Base-by-base conservation (phyloP, 1,284 basidiomycete genomes). In the Sphaerobolus stellatus region DNA sequence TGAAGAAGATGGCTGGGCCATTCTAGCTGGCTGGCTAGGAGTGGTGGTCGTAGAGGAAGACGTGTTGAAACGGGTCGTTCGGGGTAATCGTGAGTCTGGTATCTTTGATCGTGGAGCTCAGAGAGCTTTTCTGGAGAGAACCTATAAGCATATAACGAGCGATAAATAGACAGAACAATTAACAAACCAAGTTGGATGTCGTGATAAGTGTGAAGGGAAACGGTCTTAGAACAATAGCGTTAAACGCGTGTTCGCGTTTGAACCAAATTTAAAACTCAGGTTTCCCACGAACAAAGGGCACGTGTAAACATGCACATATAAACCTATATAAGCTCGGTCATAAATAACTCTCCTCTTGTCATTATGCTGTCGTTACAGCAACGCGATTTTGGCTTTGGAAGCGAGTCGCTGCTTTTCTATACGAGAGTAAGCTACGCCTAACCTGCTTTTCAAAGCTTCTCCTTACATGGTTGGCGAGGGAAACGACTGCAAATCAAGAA, bases 1-100 rank as follows among this genome's bases (percentile, higher is more conserved):
- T 41, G 88, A 90, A 25, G 88, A 90, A 27, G 88, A 89, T 56
- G 88, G 89, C 71, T 89, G 84, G 58, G 89, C 89, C 89, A 91
- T 91, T 77, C 86, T 87, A 71, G 80, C 80, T 78, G 75, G 76
- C 77, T 86, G 88, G 61, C 84, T 80, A 66, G 82, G 81, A 73
- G 88, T 86, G 81, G 84, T 80, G 68, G 75, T 86, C 76, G 70
- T 70, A 48, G 58, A 52, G 56, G 57, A 59, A 54, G 50, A 54
- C 47, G 67, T 50, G 48, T 14, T 56, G 54, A 54, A 54, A 33
- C 44, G 30, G 30, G 50, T 31, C 46, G 11, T 25, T 41, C 29
- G 47, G 30, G 31, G 18, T 14, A 48, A n/a, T 44, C 22, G 38
- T 45, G 20, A 46, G 30, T 5, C 31, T n/a, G 31, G 58, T 65